Evolutionary conservation across 768 basidiomycete genomes (phyloP), one percentile per base, ranked within the genome.

Genomic region (Russula vinacea): DNA sequence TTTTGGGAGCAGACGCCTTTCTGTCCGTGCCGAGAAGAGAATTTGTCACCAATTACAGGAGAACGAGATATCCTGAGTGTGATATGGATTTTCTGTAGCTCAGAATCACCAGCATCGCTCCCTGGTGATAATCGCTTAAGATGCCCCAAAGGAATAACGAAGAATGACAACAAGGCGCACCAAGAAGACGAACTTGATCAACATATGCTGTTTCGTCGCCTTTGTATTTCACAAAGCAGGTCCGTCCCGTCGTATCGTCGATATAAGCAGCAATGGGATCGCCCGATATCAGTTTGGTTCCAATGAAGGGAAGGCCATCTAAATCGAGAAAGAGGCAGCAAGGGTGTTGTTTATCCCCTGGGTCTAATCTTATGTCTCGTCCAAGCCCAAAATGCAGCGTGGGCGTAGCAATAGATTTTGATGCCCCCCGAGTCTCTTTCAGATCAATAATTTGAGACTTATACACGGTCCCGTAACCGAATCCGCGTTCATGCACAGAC

Each of bases 1-100:
- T 97, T 98, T 74, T 99, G 97, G 55, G 96, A 98, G 76, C 96
- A 98, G 58, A 99, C 94, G 80, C 97, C 97, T 76, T 99, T 99
- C 76, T 99, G 97, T 35, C 97, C 97, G 73, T 99, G 97, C 33
- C 97, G 87, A 8, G 97, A 98, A 0, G 97, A 98, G 76, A 98
- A 99, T 78, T 99, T 99, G 80, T 99, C 97, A 40, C 97, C 97
- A 56, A 99, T 98, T 65, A 98, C 94, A 42, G 97, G 97, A 7
- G 94, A 83, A 68, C 97, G 92, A 22, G 94, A 88, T 68, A 99
- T 90, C 37, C 97, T 86, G 35, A 99, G 80, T 39, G 93, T 96
- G 74, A 99, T 79, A 68, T 99, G 94, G 49, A 98, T 78, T 75
- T 95, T 97, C 75, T 94, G 93, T 17, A 93, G 81, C 74, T 94